Evolutionary conservation across 371 early-diverging fungal species (phyloP).

Genomic region (Mortierella sp.): DNA sequence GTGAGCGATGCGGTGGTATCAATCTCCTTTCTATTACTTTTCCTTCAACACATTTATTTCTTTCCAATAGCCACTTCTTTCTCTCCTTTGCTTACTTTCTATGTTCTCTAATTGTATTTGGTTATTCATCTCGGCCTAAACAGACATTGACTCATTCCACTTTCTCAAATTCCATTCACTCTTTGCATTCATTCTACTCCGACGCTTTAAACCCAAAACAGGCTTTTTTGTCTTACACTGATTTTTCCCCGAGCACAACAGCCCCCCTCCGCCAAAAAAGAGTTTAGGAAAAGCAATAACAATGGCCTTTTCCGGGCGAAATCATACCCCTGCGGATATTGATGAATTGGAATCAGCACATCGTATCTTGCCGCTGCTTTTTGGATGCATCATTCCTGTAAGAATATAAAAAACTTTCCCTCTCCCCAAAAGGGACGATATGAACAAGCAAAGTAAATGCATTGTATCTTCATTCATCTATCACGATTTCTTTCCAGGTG

Average conservation of each 20-base stretch:
- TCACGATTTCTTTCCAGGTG: constrained; percentile 10
- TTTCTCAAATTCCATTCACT: neutral
- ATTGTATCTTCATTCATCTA: neutral
- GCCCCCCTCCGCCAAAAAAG: no score
- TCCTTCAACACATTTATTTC: no score
- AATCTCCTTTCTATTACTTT: no score
- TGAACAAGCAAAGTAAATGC: no score
- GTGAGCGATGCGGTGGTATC: no score
- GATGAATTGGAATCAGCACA: constrained; percentile 25
- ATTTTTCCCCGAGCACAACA: no score
- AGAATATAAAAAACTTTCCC: neutral
- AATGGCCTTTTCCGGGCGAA: neutral
- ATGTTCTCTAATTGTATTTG: neutral
- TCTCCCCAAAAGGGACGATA: no score
- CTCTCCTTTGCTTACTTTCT: neutral
- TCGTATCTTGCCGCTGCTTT: constrained; percentile 34
- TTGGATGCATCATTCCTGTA: constrained; percentile 54
- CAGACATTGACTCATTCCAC: neutral
- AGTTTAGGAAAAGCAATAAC: neutral
- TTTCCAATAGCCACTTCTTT: neutral
- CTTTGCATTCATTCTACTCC: neutral
- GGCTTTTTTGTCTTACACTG: neutral
- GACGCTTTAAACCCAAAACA: neutral
- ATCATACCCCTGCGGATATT: neutral
- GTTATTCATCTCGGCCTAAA: neutral